phyloP scores from a whole-genome alignment of 352 stramenopile species.

The Thalassiosira livingstoniorum region DNA sequence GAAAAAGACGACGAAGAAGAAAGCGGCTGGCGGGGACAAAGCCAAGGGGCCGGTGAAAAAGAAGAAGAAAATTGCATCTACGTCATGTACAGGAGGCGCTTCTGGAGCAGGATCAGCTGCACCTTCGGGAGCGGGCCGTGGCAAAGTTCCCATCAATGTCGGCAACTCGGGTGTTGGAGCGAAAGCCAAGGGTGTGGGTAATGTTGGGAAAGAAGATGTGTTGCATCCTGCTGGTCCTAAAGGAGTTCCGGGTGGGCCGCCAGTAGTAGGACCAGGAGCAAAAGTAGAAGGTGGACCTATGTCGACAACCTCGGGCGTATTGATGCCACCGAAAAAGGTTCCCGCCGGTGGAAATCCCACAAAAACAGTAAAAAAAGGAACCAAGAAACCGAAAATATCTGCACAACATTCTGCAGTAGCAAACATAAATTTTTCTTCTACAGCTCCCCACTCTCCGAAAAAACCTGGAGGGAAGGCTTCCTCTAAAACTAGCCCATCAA shows the following conservation, averaged over 20 bases:
- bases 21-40: background rate
- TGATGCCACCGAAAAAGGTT: background rate
- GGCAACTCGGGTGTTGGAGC: background rate
- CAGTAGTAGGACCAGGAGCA: background rate
- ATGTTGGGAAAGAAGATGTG: background rate
- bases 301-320: background rate
- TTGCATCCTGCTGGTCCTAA: background rate
- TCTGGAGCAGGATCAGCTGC: background rate
- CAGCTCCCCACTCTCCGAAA: background rate
- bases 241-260: background rate
- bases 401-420: background rate
- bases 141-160: background rate
- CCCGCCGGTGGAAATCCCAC: background rate
- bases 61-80: background rate
- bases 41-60: constrained; percentile 1
- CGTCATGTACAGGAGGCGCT: background rate
- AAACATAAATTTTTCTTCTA: background rate
- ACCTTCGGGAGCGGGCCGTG: background rate
- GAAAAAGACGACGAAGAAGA: constrained; percentile 14
- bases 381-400: background rate
- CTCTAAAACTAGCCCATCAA: background rate
- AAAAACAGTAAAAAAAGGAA: constrained; percentile 1
- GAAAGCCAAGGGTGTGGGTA: background rate
- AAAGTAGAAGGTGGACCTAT: background rate
- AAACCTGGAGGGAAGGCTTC: background rate